Evolutionary conservation across 331 rosid species (phyloP).

Genomic region (Malus hybrid): DNA sequence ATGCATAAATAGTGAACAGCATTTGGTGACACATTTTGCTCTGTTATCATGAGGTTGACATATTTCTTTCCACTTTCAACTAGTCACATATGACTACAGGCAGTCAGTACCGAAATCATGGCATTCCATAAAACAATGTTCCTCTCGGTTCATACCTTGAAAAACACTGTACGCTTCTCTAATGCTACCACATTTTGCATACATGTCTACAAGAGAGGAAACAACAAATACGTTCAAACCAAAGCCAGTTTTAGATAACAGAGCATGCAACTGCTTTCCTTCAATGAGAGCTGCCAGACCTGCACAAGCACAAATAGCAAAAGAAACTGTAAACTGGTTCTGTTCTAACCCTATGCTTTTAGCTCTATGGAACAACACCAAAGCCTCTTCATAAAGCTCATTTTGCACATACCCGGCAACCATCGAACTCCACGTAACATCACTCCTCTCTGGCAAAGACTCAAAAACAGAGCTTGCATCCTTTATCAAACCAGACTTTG

Average conservation of each 20-base stretch:
- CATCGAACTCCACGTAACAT: slow-evolving; percentile 94
- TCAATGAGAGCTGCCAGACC: slow-evolving; percentile 60
- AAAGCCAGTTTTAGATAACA: slow-evolving; percentile 54
- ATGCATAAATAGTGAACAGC: slow-evolving; percentile 66
- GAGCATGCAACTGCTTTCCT: slow-evolving; percentile 71
- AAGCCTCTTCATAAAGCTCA: slow-evolving; percentile 58
- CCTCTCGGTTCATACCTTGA: slow-evolving; percentile 34
- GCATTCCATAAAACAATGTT: slow-evolving; percentile 70
- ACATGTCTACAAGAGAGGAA: slow-evolving; percentile 79
- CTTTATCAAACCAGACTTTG: slow-evolving; percentile 55
- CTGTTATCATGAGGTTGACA: slow-evolving; percentile 51
- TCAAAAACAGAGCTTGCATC: slow-evolving; percentile 54
- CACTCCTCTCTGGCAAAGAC: slow-evolving; percentile 56
- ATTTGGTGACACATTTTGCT: slow-evolving; percentile 53
- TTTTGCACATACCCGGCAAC: slow-evolving; percentile 67
- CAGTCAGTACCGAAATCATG: slow-evolving; percentile 59
- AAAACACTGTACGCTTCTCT: slow-evolving; percentile 58
- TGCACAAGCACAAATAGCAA: slow-evolving; percentile 70
- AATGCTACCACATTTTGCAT: slow-evolving; percentile 79
- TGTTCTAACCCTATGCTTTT: slow-evolving; percentile 32
- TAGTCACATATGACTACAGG: slow-evolving; percentile 80
- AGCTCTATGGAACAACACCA: slow-evolving; percentile 53
- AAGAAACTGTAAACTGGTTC: slow-evolving; percentile 60
- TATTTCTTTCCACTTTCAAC: slow-evolving; percentile 56
- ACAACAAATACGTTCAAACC: slow-evolving; percentile 38